phyloP scores from a whole-genome alignment of 2,329 filamentous ascomycete species.

The Peltaster fructicola region DNA sequence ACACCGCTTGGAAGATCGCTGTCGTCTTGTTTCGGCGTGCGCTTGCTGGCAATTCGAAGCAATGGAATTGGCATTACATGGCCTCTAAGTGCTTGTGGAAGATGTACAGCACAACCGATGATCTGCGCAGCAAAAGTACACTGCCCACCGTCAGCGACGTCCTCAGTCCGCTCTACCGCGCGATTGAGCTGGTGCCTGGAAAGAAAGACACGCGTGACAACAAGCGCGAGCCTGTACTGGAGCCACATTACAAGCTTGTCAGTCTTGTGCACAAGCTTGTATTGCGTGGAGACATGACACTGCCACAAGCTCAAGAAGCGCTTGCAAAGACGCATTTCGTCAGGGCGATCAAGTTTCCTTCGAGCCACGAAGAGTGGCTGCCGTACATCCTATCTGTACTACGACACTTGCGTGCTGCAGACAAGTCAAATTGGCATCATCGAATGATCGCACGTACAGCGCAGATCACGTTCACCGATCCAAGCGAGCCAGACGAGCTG shows the following conservation, averaged over 20 bases:
- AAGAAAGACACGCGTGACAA: slow-evolving; percentile 36
- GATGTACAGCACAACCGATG: slow-evolving; percentile 35
- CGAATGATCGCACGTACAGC: slow-evolving; percentile 65
- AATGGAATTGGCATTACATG: slow-evolving; percentile 53
- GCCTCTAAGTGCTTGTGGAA: slow-evolving; percentile 58
- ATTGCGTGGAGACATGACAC: slow-evolving; percentile 22
- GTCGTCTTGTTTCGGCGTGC: slow-evolving; percentile 42
- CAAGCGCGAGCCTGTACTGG: slow-evolving; percentile 60
- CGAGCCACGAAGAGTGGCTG: slow-evolving; percentile 35
- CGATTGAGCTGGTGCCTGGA: slow-evolving; percentile 41
- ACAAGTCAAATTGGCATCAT: slow-evolving; percentile 92
- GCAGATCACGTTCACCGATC: slow-evolving; percentile 41
- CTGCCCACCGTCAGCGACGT: slow-evolving; percentile 27
- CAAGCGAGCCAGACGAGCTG: slow-evolving; percentile 9
- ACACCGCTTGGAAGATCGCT: slow-evolving; percentile 48
- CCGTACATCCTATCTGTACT: slow-evolving; percentile 46
- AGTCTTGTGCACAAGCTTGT: slow-evolving; percentile 71
- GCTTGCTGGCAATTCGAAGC: slow-evolving; percentile 38
- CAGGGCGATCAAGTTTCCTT: slow-evolving; percentile 30
- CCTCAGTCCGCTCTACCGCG: slow-evolving; percentile 38
- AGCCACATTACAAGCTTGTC: slow-evolving; percentile 84
- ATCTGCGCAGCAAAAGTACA: slow-evolving; percentile 6
- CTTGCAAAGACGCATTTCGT: slow-evolving; percentile 38
- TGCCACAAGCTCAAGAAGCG: slow-evolving; percentile 30
- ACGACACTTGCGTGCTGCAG: slow-evolving; percentile 44